Conservation (phyloP, 768 basidiomycete species). For the Pleurotus ostreatus region DNA sequence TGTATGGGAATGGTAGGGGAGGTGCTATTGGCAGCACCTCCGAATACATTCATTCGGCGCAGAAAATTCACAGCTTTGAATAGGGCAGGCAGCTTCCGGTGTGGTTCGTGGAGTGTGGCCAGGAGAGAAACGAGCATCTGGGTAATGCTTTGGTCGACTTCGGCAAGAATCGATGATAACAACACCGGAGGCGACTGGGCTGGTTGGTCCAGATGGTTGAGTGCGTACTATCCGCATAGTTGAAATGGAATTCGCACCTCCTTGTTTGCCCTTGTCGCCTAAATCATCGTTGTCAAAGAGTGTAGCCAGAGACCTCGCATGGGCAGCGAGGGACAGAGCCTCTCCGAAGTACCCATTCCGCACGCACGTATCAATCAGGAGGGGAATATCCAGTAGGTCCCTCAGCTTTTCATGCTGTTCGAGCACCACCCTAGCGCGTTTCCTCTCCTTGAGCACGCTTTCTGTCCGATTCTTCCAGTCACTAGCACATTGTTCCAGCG, state of each 20-base stretch:
- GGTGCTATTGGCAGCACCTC: slow-evolving; percentile 3
- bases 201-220: slow-evolving; percentile 17
- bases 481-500: slow-evolving; percentile 68
- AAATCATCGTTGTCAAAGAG: background rate
- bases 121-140: slow-evolving; percentile 80
- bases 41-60: slow-evolving; percentile 73
- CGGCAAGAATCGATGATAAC: slow-evolving; percentile 57
- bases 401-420: slow-evolving; percentile 93
- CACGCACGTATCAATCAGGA: slow-evolving; percentile 90
- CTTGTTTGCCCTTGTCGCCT: background rate
- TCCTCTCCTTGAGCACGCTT: slow-evolving; percentile 66
- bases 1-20: background rate
- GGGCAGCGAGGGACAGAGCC: slow-evolving; percentile 79
- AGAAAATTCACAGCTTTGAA: slow-evolving; percentile 90
- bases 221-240: background rate
- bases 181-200: slow-evolving; percentile 43
- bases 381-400: slow-evolving; percentile 87
- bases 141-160: slow-evolving; percentile 63
- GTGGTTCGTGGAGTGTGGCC: slow-evolving; percentile 73
- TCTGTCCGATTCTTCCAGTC: slow-evolving; percentile 74
- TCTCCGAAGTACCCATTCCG: slow-evolving; percentile 91
- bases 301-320: slow-evolving; percentile 51
- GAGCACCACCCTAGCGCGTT: slow-evolving; percentile 77
- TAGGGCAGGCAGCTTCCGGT: slow-evolving; percentile 78
- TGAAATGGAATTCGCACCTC: slow-evolving; percentile 5